These are phyloP conservation scores for Fusarium chuoi DNA, from an alignment of 2,329 filamentous ascomycete genomes.

Conservation along the genomic window DNA sequence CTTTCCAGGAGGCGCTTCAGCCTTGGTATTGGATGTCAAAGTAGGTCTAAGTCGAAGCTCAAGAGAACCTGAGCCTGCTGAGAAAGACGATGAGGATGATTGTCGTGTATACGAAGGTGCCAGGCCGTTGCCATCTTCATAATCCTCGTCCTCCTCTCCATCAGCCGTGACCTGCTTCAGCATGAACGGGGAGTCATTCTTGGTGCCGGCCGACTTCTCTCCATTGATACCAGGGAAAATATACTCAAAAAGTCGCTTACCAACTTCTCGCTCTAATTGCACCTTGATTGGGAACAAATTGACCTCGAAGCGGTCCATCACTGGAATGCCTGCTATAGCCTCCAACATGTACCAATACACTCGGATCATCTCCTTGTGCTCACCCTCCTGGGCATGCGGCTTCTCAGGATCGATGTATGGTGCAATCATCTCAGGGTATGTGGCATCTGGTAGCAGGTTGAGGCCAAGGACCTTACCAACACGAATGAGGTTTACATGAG, in stretches of 20 bases:
- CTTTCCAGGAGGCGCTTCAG: constrained; percentile 55
- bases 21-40: constrained; percentile 66
- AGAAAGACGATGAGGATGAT: constrained; percentile 56
- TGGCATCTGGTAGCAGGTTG: constrained; percentile 88
- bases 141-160: constrained; percentile 61
- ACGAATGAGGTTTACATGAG: constrained; percentile 91
- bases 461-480: constrained; percentile 88
- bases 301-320: constrained; percentile 97
- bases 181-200: constrained; percentile 70
- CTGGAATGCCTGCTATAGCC: constrained; percentile 95
- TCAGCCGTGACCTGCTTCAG: constrained; percentile 52
- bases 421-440: constrained; percentile 95
- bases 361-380: constrained; percentile 83
- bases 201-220: constrained; percentile 58
- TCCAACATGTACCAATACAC: constrained; percentile 99
- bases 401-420: constrained; percentile 81
- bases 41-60: constrained; percentile 88
- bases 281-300: constrained; percentile 93
- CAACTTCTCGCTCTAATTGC: constrained; percentile 91
- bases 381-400: constrained; percentile 51
- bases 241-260: constrained; percentile 94
- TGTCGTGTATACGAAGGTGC: constrained; percentile 57
- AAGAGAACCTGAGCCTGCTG: constrained; percentile 76
- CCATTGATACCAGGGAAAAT: constrained; percentile 87
- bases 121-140: constrained; percentile 52